These are phyloP conservation scores for Artomyces pyxidatus DNA, from an alignment of 768 basidiomycete genomes.

Conservation along the genomic window DNA sequence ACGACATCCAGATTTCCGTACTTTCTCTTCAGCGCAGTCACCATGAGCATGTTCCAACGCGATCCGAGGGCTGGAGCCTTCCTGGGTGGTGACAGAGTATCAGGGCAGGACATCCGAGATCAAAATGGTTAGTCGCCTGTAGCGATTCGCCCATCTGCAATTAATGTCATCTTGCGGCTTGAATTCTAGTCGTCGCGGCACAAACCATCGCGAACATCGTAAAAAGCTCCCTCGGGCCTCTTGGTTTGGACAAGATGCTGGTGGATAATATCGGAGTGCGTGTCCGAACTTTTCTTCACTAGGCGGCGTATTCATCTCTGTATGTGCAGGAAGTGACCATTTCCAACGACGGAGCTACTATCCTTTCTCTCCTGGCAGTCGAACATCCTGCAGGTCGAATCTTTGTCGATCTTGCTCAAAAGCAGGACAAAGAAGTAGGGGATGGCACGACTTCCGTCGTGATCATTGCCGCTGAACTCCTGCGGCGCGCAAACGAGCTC, in stretches of 20 bases:
- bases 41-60: slow-evolving; percentile 68
- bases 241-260: slow-evolving; percentile 95
- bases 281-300: slow-evolving; percentile 10
- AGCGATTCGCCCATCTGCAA: slow-evolving; percentile 7
- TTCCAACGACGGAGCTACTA: slow-evolving; percentile 99
- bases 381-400: slow-evolving; percentile 97
- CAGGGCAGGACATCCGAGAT: slow-evolving; percentile 93
- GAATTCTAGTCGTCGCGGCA: slow-evolving; percentile 78
- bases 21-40: slow-evolving; percentile 3
- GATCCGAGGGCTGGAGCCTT: slow-evolving; percentile 90
- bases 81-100: slow-evolving; percentile 87
- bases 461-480: slow-evolving; percentile 93
- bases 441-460: slow-evolving; percentile 99
- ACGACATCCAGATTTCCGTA: too few relatives aligned
- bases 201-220: slow-evolving; percentile 96
- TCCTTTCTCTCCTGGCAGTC: slow-evolving; percentile 85
- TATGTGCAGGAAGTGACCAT: slow-evolving; percentile 87
- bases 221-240: slow-evolving; percentile 90
- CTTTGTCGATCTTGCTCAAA: slow-evolving; percentile 96
- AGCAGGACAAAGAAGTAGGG: slow-evolving; percentile 98
- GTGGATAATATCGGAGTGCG: slow-evolving; percentile 95
- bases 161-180: not conserved
- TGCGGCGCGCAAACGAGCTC: slow-evolving; percentile 94
- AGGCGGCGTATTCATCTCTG: slow-evolving; percentile 12
- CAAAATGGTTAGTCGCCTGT: slow-evolving; percentile 68